A percentile compares a stretch with the other conserved stretches of the same genome.
Evolutionary conservation across 2,329 filamentous ascomycete genomes (phyloP).

Genomic region (Penicillium sp.): DNA sequence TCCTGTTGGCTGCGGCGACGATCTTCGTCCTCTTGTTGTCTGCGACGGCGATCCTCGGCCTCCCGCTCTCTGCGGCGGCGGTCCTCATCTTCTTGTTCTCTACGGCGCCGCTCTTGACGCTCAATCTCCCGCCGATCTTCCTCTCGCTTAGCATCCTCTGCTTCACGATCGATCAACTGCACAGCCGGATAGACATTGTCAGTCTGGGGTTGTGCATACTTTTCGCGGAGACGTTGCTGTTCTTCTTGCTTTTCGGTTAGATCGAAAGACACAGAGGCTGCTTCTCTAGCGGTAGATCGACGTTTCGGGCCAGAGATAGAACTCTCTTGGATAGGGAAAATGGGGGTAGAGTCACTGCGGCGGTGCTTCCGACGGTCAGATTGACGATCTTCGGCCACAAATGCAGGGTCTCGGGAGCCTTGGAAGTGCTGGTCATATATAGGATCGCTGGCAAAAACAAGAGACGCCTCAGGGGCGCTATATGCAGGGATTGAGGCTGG

Average conservation of each 20-base stretch:
- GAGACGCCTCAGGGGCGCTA: constrained; percentile 40
- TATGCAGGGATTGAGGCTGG: constrained; percentile 40
- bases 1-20: background rate
- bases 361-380: constrained; percentile 24
- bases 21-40: background rate
- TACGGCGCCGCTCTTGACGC: constrained; percentile 18
- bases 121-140: constrained; percentile 2
- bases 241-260: constrained; percentile 56
- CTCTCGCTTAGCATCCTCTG: constrained; percentile 16
- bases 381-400: constrained; percentile 10
- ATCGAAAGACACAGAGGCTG: constrained; percentile 57
- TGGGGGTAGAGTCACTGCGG: constrained; percentile 51
- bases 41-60: background rate
- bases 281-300: constrained; percentile 36
- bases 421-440: constrained; percentile 18
- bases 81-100: constrained; percentile 1
- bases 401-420: constrained; percentile 11
- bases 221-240: constrained; percentile 9
- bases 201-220: constrained; percentile 1
- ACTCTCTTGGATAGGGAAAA: constrained; percentile 34
- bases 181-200: constrained; percentile 23
- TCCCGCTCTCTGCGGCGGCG: constrained; percentile 10
- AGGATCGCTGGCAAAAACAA: constrained; percentile 37
- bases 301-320: constrained; percentile 30
- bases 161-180: constrained; percentile 30